Conservation (phyloP, 257 asterid genomes). For the Solanum bukasovii region DNA sequence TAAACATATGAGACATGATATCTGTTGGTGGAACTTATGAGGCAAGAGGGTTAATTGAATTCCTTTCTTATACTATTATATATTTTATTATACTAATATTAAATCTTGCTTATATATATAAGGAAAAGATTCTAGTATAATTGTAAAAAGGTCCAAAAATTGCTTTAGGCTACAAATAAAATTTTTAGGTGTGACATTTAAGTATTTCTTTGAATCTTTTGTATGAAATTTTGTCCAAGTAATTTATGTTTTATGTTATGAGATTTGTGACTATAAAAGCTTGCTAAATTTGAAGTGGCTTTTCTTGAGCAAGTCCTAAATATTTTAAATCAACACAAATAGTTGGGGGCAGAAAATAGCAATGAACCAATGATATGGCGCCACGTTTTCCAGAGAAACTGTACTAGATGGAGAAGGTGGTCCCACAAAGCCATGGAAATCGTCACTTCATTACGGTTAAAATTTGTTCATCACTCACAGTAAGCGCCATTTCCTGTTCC, state of each 20-base stretch:
- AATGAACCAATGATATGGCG: neutral
- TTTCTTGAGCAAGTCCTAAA: neutral
- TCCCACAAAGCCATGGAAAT: neutral
- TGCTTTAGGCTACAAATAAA: neutral
- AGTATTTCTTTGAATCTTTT: neutral
- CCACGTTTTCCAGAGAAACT: neutral
- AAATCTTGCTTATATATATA: neutral
- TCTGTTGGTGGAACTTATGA: no score
- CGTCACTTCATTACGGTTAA: neutral
- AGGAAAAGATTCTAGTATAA: neutral
- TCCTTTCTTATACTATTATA: no score
- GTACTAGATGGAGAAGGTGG: neutral
- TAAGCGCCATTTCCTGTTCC: neutral
- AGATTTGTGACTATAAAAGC: neutral
- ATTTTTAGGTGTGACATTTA: neutral
- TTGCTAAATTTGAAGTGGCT: neutral
- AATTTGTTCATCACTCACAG: neutral
- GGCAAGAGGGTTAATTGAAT: neutral
- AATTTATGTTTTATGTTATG: neutral
- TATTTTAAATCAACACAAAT: neutral
- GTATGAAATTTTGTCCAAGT: neutral
- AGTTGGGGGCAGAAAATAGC: neutral
- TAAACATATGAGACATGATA: neutral
- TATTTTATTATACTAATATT: no score
- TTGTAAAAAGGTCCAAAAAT: neutral